Evolutionary conservation across 1,284 basidiomycete species (phyloP), one percentile per base, ranked within the genome.

Genomic region (Austroboletus sp.): DNA sequence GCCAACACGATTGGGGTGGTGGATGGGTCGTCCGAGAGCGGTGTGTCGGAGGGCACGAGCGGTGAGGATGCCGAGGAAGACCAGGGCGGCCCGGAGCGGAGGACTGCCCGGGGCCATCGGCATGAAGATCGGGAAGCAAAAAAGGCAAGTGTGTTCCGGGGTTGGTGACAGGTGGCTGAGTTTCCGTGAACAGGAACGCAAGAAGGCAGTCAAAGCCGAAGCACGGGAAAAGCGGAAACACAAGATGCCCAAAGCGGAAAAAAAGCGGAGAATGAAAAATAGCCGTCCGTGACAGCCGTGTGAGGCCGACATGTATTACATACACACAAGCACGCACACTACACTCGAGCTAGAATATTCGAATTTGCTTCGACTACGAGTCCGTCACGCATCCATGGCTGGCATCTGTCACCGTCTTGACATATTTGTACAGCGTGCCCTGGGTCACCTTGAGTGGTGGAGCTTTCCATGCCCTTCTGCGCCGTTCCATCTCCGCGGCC

Each of bases 241-340:
- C 54, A 97, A 97, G 71, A 91, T 97, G 74, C 88, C 90, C 43
- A 97, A 97, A 66, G 79, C 83, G 32, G 90, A 94, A 68, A 97
- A 97, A 73, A 88, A 89, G 68, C 76, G 81, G 40, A 77, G 79
- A 53, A 76, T 96, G 54, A 95, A 90, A 68, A 73, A 72, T 56
- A 62, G 71, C 29, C 53, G 52, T 40, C 51, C 53, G 46, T 65
- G 53, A 61, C 58, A 52, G 53, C 57, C 49, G 49, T 56, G 51
- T 43, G 52, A 58, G 46, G 44, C 26, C 27, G 39, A 41, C 29
- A 44, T 40, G 41, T 42, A 40, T 35, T 40, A 21, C 13, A n/a
- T 13, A 37, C 21, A n/a, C n/a, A 16, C 12, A 15, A 15, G 6
- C 11, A 19, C 17, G n/a, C 21, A 37, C 35, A 33, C 13, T 6